Percentiles rank a stretch among this genome's conserved stretches.
Conservation (phyloP, 2,329 filamentous ascomycete genomes). For the Aspergillus sp. region DNA sequence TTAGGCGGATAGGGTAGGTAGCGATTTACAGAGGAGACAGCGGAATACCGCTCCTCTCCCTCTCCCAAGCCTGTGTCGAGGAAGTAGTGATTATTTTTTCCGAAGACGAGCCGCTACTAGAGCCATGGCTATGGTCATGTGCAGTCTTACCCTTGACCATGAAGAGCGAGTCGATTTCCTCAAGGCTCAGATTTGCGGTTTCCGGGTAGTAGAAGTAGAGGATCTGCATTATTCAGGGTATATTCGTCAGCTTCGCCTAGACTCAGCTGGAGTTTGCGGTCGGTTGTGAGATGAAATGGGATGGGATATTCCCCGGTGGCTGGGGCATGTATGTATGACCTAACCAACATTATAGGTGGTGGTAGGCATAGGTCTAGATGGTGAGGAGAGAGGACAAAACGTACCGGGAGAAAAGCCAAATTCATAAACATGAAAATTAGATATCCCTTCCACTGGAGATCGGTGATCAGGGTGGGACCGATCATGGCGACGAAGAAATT, state of each 20-base stretch:
- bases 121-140: neutral
- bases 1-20: no score
- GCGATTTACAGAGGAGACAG: neutral
- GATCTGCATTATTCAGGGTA: slow-evolving; percentile 13
- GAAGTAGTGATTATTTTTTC: neutral
- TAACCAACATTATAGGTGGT: neutral
- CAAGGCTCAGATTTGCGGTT: slow-evolving; percentile 44
- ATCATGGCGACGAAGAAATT: slow-evolving; percentile 49
- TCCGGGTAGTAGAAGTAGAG: slow-evolving; percentile 51
- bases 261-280: neutral
- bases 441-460: slow-evolving; percentile 36
- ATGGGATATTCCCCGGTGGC: neutral
- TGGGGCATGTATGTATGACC: neutral
- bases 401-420: slow-evolving; percentile 37
- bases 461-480: slow-evolving; percentile 32
- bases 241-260: neutral
- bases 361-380: neutral
- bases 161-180: slow-evolving; percentile 48
- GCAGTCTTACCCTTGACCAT: slow-evolving; percentile 13
- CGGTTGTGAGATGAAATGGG: neutral
- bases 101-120: neutral
- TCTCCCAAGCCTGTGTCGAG: neutral
- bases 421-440: slow-evolving; percentile 39
- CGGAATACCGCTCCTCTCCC: neutral
- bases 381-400: neutral